Base-by-base conservation (phyloP, 2,329 filamentous ascomycete genomes). In the Exophiala spinifera region DNA sequence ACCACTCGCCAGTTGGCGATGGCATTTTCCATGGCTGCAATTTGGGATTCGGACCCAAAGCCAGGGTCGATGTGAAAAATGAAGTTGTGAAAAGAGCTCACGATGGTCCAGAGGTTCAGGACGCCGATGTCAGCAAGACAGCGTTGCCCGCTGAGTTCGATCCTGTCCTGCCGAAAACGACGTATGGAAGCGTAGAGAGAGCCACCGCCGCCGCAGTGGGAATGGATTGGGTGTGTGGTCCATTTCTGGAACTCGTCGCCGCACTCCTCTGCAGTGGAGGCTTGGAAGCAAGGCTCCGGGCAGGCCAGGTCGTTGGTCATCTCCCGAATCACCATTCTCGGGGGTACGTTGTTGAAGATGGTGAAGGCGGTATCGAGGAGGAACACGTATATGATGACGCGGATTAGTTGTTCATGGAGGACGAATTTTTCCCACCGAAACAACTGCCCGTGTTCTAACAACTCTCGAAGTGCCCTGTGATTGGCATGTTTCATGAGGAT, bases 271-370 rank as follows among this genome's bases (percentile, higher is more conserved):
- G 67, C 63, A 0, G 67, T 66, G 1, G 47, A 10, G 2, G 71
- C 71, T 53, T 74, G 70, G 52, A 74, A 73, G 54, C 70, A 73
- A 2, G 64, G 55, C 57, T 73, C 72, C 0, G 70, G 65, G 11
- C 59, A 62, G 8, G 68, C 68, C 60, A 70, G 61, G 42, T 68
- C 63, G 60, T 72, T 70, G 28, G 64, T 69, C 68, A 73, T 69
- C 53, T 74, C 72, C 47, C 69, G 69, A 39, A 72, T 67, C 0
- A 71, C 67, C 66, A 74, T 69, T 11, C 71, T 64, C n/a, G 70
- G 71, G 1, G 72, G 71, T 0, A 70, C 53, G 34, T 74, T 74
- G 61, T 74, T 72, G 61, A 74, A 73, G 11, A 72, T 72, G 23
- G 71, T 66, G 49, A 73, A 74, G 0, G 69, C 69, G 0, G 70